phyloP scores from a whole-genome alignment of 2,329 filamentous ascomycete genomes.

The Scleromitrula shiraiana region DNA sequence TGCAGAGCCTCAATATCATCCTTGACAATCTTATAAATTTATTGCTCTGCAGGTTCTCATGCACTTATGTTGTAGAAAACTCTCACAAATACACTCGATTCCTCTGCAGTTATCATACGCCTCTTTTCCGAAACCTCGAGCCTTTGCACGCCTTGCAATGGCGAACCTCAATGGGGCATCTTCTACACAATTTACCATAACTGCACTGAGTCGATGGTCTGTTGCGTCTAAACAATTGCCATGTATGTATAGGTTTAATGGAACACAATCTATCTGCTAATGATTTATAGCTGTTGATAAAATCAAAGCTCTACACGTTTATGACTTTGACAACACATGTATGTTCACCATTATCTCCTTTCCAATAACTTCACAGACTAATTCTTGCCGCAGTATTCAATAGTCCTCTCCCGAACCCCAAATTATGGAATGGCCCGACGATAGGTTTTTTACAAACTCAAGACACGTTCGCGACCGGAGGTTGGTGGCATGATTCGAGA shows the following conservation, averaged over 20 bases:
- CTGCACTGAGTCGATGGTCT: conserved; percentile 77
- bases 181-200: conserved; percentile 47
- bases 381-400: conserved; percentile 60
- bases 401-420: conserved; percentile 80
- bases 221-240: conserved; percentile 66
- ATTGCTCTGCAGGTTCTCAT: too few species aligned
- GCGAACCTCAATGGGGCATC: conserved; percentile 15
- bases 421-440: conserved; percentile 74
- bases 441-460: conserved; percentile 69
- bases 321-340: conserved; percentile 98
- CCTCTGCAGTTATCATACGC: background rate
- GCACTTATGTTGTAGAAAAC: too few species aligned
- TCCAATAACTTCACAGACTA: background rate
- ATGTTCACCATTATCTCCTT: conserved; percentile 29
- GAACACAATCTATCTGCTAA: conserved; percentile 10
- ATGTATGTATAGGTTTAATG: conserved; percentile 33
- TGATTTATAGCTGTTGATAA: conserved; percentile 45
- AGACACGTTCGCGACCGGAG: conserved; percentile 71
- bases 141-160: conserved; percentile 10
- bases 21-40: too few species aligned
- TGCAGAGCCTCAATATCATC: background rate
- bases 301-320: conserved; percentile 79
- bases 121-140: conserved; percentile 12
- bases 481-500: conserved; percentile 93
- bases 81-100: background rate